Conservation (phyloP, 225 moss, liverwort and hornwort species). For the Straminergon stramineum region DNA sequence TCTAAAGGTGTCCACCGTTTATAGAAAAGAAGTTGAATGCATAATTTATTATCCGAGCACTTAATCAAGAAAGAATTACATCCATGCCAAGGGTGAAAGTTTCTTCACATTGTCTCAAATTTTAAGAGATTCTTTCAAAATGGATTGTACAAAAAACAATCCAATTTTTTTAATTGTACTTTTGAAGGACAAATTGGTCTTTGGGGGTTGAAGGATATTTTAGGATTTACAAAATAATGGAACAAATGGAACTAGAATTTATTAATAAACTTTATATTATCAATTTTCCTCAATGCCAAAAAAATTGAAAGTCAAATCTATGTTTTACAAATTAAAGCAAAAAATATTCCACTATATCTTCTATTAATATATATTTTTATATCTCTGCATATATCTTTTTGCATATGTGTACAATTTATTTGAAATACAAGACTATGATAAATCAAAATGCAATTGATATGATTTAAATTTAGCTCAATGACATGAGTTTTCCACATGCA, state of each 20-base stretch:
- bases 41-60: neutral
- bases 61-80: neutral
- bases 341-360: neutral
- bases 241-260: neutral
- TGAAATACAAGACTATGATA: neutral
- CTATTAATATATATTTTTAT: neutral
- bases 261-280: neutral
- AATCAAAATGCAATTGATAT: neutral
- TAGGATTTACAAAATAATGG: neutral
- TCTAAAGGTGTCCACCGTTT: neutral
- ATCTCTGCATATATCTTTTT: neutral
- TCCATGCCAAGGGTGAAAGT: accelerated
- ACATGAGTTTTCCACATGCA: neutral
- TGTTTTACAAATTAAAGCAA: neutral
- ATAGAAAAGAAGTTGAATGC: neutral
- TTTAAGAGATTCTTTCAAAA: neutral
- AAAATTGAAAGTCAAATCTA: neutral
- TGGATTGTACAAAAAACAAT: neutral
- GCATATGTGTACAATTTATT: neutral
- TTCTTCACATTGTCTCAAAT: neutral
- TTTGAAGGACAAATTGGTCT: neutral
- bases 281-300: neutral
- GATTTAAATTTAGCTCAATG: too few relatives aligned
- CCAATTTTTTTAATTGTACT: neutral
- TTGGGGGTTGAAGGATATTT: neutral